A percentile compares a stretch with the other conserved stretches of the same genome.
These are phyloP conservation scores for Pseudocercospora eumusae DNA, from an alignment of 2,329 filamentous ascomycete genomes.

Conservation along the genomic window DNA sequence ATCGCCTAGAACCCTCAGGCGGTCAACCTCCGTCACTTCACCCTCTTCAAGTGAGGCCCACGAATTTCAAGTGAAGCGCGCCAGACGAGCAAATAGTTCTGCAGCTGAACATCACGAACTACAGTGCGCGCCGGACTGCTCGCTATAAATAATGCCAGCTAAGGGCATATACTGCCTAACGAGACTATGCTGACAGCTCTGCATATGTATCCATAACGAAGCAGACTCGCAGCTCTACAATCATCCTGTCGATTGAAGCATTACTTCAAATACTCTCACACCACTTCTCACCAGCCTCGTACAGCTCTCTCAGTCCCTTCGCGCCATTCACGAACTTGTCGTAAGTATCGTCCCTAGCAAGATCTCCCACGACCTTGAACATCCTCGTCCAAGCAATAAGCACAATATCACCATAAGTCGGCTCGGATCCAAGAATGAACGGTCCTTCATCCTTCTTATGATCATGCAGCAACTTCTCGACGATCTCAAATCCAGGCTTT, in stretches of 20 bases:
- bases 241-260: background rate
- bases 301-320: constrained; percentile 17
- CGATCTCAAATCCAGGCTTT: constrained; percentile 17
- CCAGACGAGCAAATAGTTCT: background rate
- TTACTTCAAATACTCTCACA: background rate
- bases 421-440: constrained; percentile 26
- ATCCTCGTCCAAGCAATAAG: constrained; percentile 21
- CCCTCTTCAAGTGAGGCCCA: background rate
- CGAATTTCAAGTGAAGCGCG: background rate
- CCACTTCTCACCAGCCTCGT: constrained; percentile 22
- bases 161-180: too few species aligned
- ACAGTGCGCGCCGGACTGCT: too few species aligned
- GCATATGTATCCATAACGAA: too few species aligned
- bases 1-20: background rate
- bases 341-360: background rate
- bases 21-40: background rate
- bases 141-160: too few species aligned
- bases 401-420: constrained; percentile 28
- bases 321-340: constrained; percentile 9
- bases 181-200: too few species aligned
- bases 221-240: background rate
- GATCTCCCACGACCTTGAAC: constrained; percentile 20
- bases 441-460: constrained; percentile 29
- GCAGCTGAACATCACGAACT: too few species aligned
- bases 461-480: constrained; percentile 20